phyloP scores from a whole-genome alignment of 2,329 filamentous ascomycete genomes.

The Colletotrichum sp. region DNA sequence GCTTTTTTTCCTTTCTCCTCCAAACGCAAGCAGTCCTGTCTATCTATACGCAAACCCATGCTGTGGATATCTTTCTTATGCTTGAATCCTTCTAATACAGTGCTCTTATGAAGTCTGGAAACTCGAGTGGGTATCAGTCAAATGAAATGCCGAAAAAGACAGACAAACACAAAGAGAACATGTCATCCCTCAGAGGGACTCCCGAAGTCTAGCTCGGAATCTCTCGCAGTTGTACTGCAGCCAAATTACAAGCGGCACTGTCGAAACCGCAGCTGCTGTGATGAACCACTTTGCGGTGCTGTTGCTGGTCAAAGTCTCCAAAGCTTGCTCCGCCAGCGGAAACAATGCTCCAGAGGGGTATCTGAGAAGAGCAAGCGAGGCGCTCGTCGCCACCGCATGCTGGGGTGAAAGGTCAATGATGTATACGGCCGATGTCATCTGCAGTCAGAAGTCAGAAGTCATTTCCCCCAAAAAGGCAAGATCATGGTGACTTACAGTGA shows the following conservation, averaged over 20 bases:
- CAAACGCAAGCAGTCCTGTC: background rate
- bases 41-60: background rate
- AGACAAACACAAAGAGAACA: background rate
- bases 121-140: background rate
- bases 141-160: background rate
- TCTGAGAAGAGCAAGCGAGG: background rate
- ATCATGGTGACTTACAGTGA: background rate
- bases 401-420: constrained; percentile 2
- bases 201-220: background rate
- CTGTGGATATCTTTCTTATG: background rate
- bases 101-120: background rate
- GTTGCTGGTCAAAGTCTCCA: constrained; percentile 7
- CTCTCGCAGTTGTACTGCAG: background rate
- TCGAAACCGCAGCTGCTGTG: background rate
- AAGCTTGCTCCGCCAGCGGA: background rate
- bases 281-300: constrained; percentile 1
- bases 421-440: constrained; percentile 10
- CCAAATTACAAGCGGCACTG: background rate
- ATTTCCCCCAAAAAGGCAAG: background rate
- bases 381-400: constrained; percentile 1
- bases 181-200: background rate
- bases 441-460: background rate
- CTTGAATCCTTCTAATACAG: background rate
- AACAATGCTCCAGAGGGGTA: constrained; percentile 5
- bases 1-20: background rate